Evolutionary conservation across 2,329 filamentous ascomycete species (phyloP).

Genomic region (Cordyceps militaris): DNA sequence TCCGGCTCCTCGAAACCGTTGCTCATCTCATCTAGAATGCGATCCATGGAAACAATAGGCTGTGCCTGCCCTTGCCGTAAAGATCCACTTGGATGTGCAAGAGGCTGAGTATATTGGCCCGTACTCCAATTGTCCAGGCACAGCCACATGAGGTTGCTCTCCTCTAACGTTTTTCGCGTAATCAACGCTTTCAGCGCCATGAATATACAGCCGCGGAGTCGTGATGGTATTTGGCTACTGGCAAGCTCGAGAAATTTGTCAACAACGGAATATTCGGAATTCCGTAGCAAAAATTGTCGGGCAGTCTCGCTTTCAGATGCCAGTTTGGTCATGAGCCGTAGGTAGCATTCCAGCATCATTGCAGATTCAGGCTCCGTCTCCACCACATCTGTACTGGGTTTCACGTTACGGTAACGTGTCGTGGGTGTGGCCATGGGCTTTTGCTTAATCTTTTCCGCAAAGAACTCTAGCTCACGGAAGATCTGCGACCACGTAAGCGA

Average conservation of each 20-base stretch:
- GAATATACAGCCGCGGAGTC: constrained; percentile 78
- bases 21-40: constrained; percentile 66
- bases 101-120: constrained; percentile 40
- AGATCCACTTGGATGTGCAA: constrained; percentile 26
- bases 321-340: constrained; percentile 79
- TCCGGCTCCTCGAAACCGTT: constrained; percentile 78
- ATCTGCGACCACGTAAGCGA: constrained; percentile 92
- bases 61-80: constrained; percentile 27
- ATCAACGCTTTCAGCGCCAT: constrained; percentile 69
- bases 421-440: constrained; percentile 45
- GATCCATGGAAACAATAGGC: constrained; percentile 45
- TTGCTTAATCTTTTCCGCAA: constrained; percentile 70
- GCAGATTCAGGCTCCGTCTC: constrained; percentile 84
- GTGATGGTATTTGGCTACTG: constrained; percentile 66
- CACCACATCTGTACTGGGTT: constrained; percentile 58
- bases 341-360: constrained; percentile 94
- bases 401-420: constrained; percentile 46
- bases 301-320: constrained; percentile 66
- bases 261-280: constrained; percentile 58
- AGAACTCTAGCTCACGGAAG: constrained; percentile 81
- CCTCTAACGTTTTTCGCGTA: constrained; percentile 60
- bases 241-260: constrained; percentile 73
- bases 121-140: constrained; percentile 74
- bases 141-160: constrained; percentile 71
- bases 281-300: constrained; percentile 65